Percentiles rank a stretch among this genome's conserved stretches.
Conservation (phyloP, 75 land plant genomes). For the Pseudotsuga menziesii region DNA sequence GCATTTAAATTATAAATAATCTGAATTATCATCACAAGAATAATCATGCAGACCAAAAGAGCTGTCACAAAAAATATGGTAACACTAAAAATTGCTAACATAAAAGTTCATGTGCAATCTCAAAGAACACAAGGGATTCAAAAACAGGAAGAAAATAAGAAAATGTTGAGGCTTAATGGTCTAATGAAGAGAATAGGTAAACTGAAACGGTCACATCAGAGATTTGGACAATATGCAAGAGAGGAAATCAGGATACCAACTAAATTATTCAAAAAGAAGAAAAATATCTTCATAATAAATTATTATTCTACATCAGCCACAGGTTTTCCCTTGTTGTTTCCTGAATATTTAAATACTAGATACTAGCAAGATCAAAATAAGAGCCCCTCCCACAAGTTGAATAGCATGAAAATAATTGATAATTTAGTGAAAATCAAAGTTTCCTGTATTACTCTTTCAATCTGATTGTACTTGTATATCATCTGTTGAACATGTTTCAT, state of each 20-base stretch:
- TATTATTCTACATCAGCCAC: not conserved
- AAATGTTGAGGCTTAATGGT: not conserved
- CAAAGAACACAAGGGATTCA: not conserved
- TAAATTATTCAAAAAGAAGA: not conserved
- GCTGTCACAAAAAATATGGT: not conserved
- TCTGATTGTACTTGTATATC: not conserved
- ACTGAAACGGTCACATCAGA: not conserved
- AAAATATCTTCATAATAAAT: not conserved
- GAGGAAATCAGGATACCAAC: not conserved
- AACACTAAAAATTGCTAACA: not conserved
- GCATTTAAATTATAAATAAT: conserved; percentile 1
- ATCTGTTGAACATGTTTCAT: too few relatives aligned
- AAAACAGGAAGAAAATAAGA: not conserved
- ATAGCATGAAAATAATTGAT: not conserved
- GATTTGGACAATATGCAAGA: not conserved
- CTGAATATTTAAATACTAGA: not conserved
- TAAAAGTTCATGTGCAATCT: not conserved
- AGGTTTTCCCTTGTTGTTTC: not conserved
- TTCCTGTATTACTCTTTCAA: not conserved
- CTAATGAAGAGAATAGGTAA: not conserved
- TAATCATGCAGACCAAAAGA: not conserved
- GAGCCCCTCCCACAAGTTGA: not conserved
- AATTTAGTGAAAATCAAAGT: not conserved
- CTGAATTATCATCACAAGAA: conserved; percentile 1
- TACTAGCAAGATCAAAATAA: not conserved